Evolutionary conservation across 176 grass and related monocot genomes (phyloP), one percentile per base, ranked within the genome.

Genomic region (Cenchrus purpureus): DNA sequence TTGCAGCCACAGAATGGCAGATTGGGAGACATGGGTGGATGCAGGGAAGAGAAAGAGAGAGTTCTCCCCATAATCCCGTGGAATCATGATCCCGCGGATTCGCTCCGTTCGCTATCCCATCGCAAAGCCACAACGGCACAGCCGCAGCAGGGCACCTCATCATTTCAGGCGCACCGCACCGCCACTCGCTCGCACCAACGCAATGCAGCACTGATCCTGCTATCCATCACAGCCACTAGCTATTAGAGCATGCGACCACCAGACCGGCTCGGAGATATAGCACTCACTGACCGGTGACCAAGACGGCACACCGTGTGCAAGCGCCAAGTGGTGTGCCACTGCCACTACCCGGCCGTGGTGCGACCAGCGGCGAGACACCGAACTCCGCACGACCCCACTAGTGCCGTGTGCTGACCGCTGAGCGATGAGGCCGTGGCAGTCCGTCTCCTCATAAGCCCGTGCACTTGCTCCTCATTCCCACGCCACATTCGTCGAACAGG

Each of bases 101-200:
- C 12, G 7, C 68, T 57, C 15, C n/a, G n/a, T 58, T 37, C 53
- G 45, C 29, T 52, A 22, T 65, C 44, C 14, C 56, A 22, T 65
- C 44, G 12, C 56, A 53, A 46, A 37, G 55, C 61, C 52, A 72
- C 31, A 32, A 32, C 31, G 31, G 31, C 31, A 32, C 84, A 84
- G 49, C 66, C 68, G 71, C 78, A 73, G 34, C 31, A 40, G 37
- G 37, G 49, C 57, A 37, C 20, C 61, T 80, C 78, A 86, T 91
- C 92, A 84, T 87, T 83, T 16, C 68, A 65, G 82, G 71, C 92
- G 70, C 87, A 45, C 70, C 7, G 29, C 82, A 32, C 31, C 31
- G 31, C 31, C 31, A 2, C 31, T 32, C 51, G 68, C 79, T 63
- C 44, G 19, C 0, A 10, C 22, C 22, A 25, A 25, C 37, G 37